Base-by-base conservation (phyloP, 148 eudicot species). In the Rhododendron kiyosumense region DNA sequence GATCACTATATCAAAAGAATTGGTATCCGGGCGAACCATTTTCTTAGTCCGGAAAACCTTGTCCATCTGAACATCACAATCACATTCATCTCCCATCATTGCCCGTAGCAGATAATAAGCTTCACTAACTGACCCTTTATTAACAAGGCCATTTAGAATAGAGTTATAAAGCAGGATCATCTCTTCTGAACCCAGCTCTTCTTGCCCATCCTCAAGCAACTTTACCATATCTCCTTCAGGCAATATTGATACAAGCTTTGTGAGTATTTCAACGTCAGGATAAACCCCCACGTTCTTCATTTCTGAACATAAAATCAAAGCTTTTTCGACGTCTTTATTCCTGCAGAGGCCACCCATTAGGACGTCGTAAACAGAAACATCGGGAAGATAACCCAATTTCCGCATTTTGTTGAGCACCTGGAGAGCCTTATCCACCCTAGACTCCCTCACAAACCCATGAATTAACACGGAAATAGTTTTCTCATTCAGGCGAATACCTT, bases 401-500 rank as follows among this genome's bases (percentile, higher is more conserved):
- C 48, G 88, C 95, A 94, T 96, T 88, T 94, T 96, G 61, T 92
- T 88, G 59, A 90, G 89, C 69, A 96, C 87, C 73, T 88, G 86
- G 71, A 93, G 85, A 77, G 98, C 98, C 88, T 89, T 92, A 84
- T 94, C 98, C 36, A 92, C 91, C 84, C 92, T 91, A 18, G 83
- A 84, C 85, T 85, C 92, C 78, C 86, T 91, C 82, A 94, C 94
- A 86, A 96, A 94, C 85, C 98, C 98, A 87, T 96, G 98, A 87
- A 96, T 91, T 30, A 96, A 78, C 30, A 93, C 90, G 88, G 17
- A 89, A 80, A 87, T 88, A 32, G 95, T 93, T 87, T 93, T 94
- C 90, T 93, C 94, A 84, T 92, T 96, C 88, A 96, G 91, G 67
- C 74, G 81, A 84, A 94, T 76, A 83, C 82, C 88, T 26, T 81